Conservation (phyloP, 352 stramenopile genomes). For the Pseudoperonospora humuli region DNA sequence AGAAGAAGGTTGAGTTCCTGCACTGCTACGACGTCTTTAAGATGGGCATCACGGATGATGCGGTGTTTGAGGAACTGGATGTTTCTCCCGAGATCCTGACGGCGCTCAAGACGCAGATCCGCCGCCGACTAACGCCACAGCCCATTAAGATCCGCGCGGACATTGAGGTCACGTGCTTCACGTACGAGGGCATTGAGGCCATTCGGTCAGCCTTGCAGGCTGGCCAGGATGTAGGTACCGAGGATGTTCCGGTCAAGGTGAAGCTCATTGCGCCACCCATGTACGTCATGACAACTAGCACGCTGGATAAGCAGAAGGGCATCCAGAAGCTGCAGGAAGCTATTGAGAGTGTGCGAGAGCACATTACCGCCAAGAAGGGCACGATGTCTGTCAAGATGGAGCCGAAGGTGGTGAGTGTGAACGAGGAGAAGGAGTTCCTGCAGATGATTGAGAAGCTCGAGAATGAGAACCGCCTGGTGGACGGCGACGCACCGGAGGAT, state of each 20-base stretch:
- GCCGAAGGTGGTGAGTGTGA: conserved; percentile 96
- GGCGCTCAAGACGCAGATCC: conserved; percentile 95
- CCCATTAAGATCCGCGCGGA: conserved; percentile 99
- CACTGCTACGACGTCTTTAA: conserved; percentile 99
- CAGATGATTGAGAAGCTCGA: conserved; percentile 99
- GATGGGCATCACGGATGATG: conserved; percentile 89
- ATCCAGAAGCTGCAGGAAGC: conserved; percentile 94
- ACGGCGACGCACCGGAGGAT: conserved; percentile 96
- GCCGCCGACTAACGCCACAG: conserved; percentile 94
- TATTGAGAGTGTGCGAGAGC: conserved; percentile 91
- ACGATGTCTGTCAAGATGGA: conserved; percentile 97
- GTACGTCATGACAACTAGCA: conserved; percentile 99
- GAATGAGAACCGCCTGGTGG: conserved; percentile 97
- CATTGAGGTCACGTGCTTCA: conserved; percentile 99
- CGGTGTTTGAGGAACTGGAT: conserved; percentile 87
- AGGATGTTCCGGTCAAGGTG: conserved; percentile 95
- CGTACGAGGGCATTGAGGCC: conserved; percentile 98
- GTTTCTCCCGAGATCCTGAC: conserved; percentile 81
- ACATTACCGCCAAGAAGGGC: conserved; percentile 94
- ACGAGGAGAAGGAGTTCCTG: conserved; percentile 98
- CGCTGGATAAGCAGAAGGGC: conserved; percentile 96
- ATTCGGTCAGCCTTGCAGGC: conserved; percentile 94
- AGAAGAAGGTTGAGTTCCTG: conserved; percentile 90
- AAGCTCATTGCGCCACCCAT: conserved; percentile 98
- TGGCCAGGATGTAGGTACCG: conserved; percentile 74